Base-by-base conservation (phyloP, 306 rosid species). In the Astragalus membranaceus region DNA sequence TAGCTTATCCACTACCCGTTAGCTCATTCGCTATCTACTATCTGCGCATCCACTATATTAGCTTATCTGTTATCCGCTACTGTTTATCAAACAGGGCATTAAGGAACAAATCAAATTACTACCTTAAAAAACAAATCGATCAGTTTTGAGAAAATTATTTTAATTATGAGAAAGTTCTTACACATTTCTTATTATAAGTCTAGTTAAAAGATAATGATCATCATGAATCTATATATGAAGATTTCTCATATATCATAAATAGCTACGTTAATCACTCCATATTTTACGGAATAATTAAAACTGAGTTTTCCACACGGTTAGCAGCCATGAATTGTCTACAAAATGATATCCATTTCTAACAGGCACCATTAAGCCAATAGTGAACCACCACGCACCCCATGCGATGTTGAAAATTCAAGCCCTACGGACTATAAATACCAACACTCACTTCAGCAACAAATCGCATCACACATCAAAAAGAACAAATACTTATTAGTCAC, bases 331-430 rank as follows among this genome's bases (percentile, higher is more conserved):
- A 43, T 29, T 2, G 63, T 56, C 29, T 36, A 8, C n/a, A 37
- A 36, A 16, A 62, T 41, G 47, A 15, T 14, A 14, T 61, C 71
- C 10, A 8, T 30, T 12, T 13, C 15, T 1, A 14, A 48, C 10
- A 33, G 61, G 8, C n/a, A 62, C 44, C 36, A 35, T 12, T 4
- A 8, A 8, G 60, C 23, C 60, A 72, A 17, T 32, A 13, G 7
- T 11, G 50, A 44, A 57, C 67, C 58, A 3, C 58, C 75, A 57
- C 75, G 67, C 30, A 43, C 11, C 13, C 10, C 20, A 0, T 1
- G 10, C 32, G 43, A 23, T 9, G 47, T 43, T 42, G 73, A 55
- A 29, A 4, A 75, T 66, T 75, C 73, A 75, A 66, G 13, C 59
- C 52, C 11, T 9, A 1, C 2, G 10, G 2, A 59, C 73, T 66